Evolutionary conservation across 1,139 yeast genomes (phyloP).

Genomic region (Pichia sp.): DNA sequence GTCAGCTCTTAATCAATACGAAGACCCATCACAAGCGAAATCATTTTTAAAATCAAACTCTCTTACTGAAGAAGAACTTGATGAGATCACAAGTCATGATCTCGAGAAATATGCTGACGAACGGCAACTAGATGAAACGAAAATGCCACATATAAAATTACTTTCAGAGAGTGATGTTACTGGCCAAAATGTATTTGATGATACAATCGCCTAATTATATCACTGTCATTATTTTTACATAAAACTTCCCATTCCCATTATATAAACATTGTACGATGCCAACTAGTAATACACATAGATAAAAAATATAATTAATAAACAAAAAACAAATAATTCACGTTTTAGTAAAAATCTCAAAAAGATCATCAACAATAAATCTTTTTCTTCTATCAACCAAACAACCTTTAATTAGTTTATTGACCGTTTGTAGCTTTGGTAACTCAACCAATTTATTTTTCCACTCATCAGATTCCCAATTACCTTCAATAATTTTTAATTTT

Average conservation of each 20-base stretch:
- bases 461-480: conserved; percentile 44
- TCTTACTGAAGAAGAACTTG: conserved; percentile 35
- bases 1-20: conserved; percentile 1
- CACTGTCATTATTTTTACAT: neutral
- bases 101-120: conserved; percentile 2
- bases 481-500: conserved; percentile 65
- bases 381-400: conserved; percentile 28
- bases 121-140: conserved; percentile 3
- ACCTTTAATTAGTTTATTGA: conserved; percentile 5
- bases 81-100: conserved; percentile 33
- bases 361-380: conserved; percentile 11
- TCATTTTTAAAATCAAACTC: conserved; percentile 5
- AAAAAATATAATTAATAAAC: neutral
- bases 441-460: neutral
- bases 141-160: conserved; percentile 12
- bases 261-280: neutral
- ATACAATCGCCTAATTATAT: neutral
- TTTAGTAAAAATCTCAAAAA: neutral
- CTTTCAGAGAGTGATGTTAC: conserved; percentile 15
- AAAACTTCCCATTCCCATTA: neutral
- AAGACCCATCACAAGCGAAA: conserved; percentile 2
- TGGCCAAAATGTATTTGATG: conserved; percentile 9
- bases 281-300: neutral
- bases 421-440: neutral
- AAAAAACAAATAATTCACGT: neutral